phyloP scores from a whole-genome alignment of 768 basidiomycete species.

The Termitomyces sp. region DNA sequence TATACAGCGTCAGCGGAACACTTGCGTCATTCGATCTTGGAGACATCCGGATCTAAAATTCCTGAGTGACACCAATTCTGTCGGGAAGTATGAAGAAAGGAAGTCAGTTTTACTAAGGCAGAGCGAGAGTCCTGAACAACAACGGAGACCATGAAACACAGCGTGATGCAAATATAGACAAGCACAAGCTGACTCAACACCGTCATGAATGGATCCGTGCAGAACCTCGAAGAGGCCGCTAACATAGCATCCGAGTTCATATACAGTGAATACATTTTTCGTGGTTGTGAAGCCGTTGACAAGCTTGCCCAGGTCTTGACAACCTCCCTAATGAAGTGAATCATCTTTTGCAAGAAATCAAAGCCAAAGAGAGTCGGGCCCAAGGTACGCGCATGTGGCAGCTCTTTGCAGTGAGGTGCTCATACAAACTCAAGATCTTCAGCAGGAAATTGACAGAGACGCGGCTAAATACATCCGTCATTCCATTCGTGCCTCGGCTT shows the following conservation, averaged over 20 bases:
- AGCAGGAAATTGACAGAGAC: constrained; percentile 45
- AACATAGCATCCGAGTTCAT: constrained; percentile 51
- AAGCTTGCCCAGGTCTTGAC: constrained; percentile 35
- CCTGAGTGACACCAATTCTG: neutral
- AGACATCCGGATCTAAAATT: constrained; percentile 1
- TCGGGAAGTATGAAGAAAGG: neutral
- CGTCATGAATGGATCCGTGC: constrained; percentile 23
- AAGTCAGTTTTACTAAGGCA: neutral
- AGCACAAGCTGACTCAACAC: constrained; percentile 8
- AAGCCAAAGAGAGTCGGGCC: constrained; percentile 34
- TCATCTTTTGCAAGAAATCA: constrained; percentile 48
- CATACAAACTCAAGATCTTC: constrained; percentile 30
- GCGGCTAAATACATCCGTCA: constrained; percentile 45
- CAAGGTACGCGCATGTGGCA: constrained; percentile 27
- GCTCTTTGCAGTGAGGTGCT: neutral
- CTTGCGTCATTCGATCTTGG: constrained; percentile 4
- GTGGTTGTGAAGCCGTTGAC: neutral
- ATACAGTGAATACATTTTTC: constrained; percentile 32
- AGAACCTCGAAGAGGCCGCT: constrained; percentile 47
- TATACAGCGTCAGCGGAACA: neutral
- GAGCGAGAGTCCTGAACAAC: neutral
- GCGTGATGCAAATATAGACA: constrained; percentile 7
- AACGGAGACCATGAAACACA: neutral
- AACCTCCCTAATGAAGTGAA: constrained; percentile 49
- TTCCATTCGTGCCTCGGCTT: constrained; percentile 27